A percentile compares a stretch with the other conserved stretches of the same genome.
Conservation (phyloP, 2,329 filamentous ascomycete genomes). For the Hymenoscyphus albidus region DNA sequence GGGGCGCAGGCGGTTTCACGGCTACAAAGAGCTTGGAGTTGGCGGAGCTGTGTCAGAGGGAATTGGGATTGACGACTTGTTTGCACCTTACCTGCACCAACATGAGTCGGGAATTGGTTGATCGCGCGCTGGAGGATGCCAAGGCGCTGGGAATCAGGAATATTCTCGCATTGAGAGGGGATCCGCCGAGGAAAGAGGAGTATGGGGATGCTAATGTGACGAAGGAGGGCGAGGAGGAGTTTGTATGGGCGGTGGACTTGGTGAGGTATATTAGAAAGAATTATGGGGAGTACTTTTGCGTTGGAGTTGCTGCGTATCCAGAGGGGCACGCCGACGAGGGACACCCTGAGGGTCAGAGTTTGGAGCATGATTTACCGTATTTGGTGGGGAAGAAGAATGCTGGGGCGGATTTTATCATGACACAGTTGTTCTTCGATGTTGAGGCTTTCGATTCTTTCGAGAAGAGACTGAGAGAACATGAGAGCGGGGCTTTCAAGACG, state of each 20-base stretch:
- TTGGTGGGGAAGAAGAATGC: slow-evolving; percentile 87
- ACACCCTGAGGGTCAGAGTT: slow-evolving; percentile 64
- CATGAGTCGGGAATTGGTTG: slow-evolving; percentile 83
- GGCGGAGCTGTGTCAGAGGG: slow-evolving; percentile 90
- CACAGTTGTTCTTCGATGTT: slow-evolving; percentile 92
- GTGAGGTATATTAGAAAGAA: slow-evolving; percentile 82
- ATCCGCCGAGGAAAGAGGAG: slow-evolving; percentile 85
- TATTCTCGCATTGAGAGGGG: slow-evolving; percentile 85
- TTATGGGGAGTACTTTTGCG: slow-evolving; percentile 92
- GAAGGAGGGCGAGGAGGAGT: slow-evolving; percentile 62
- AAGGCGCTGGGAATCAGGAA: slow-evolving; percentile 89
- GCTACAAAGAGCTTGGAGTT: slow-evolving; percentile 87
- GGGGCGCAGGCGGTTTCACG: slow-evolving; percentile 94
- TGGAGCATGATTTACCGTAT: slow-evolving; percentile 81
- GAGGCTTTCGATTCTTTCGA: slow-evolving; percentile 81
- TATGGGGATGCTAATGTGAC: slow-evolving; percentile 67
- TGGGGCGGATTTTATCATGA: slow-evolving; percentile 97
- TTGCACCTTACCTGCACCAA: slow-evolving; percentile 97
- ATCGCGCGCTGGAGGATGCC: slow-evolving; percentile 85
- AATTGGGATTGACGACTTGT: slow-evolving; percentile 89
- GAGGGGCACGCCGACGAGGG: slow-evolving; percentile 93
- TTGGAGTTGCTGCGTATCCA: slow-evolving; percentile 91
- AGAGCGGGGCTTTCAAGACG: slow-evolving; percentile 78
- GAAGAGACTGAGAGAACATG: slow-evolving; percentile 68
- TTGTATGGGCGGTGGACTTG: slow-evolving; percentile 83